phyloP scores from a whole-genome alignment of 2,329 filamentous ascomycete genomes.

The Aspergillus jensenii region DNA sequence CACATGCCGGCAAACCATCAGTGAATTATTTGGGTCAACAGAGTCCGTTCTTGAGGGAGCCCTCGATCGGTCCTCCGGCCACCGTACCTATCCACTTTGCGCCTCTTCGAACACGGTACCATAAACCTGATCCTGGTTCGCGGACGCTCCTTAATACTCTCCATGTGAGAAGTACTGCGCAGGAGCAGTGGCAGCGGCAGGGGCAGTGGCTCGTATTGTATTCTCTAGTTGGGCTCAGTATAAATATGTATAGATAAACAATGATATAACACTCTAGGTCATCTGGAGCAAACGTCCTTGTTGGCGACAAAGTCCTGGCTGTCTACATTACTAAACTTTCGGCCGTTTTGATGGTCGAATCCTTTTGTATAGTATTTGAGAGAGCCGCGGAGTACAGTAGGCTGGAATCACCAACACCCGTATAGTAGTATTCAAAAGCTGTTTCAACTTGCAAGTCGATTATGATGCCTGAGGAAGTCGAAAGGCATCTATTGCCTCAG shows the following conservation, averaged over 20 bases:
- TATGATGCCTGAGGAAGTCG: background rate
- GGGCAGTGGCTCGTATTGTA: background rate
- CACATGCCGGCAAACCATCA: background rate
- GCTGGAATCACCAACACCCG: background rate
- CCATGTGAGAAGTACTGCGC: background rate
- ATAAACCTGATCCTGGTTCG: background rate
- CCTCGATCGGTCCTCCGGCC: background rate
- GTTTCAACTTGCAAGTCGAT: background rate
- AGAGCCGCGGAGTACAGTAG: background rate
- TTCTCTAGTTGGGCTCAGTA: background rate
- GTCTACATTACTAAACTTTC: background rate
- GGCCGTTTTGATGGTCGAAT: background rate
- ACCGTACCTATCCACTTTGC: background rate
- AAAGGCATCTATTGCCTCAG: background rate
- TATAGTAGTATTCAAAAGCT: background rate
- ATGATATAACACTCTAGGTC: background rate
- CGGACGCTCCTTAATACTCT: background rate
- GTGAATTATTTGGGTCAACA: background rate
- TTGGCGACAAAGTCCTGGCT: background rate
- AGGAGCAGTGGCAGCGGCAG: background rate
- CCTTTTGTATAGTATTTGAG: background rate
- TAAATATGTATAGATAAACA: background rate
- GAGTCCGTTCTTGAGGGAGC: background rate
- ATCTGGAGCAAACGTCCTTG: background rate
- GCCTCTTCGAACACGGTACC: background rate